phyloP scores from a whole-genome alignment of 1,284 basidiomycete species.

The Rhizoctonia solani region DNA sequence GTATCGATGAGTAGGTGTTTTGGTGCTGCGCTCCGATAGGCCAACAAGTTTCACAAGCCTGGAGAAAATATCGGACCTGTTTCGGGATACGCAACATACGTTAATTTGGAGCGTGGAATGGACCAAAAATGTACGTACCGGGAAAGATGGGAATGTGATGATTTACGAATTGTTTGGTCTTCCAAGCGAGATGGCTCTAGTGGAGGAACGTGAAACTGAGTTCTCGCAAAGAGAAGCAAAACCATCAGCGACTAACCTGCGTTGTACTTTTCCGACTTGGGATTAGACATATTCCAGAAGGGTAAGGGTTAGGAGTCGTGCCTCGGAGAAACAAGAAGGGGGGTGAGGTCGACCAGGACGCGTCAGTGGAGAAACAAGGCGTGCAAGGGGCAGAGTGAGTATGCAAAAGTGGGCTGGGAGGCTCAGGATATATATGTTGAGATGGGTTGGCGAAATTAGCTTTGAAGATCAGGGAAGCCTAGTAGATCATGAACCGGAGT shows the following conservation, averaged over 20 bases:
- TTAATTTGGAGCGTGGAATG: not conserved
- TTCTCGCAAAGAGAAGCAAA: not conserved
- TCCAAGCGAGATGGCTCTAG: not conserved
- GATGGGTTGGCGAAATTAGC: conserved; percentile 6
- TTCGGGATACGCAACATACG: not conserved
- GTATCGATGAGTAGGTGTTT: not conserved
- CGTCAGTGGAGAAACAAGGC: not conserved
- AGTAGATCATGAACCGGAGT: not conserved
- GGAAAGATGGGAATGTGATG: not conserved
- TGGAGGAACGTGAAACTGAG: not conserved
- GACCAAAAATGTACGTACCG: conserved; percentile 10
- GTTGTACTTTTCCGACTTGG: conserved; percentile 2
- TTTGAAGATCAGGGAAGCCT: not conserved
- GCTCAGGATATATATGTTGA: conserved; percentile 1
- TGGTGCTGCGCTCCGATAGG: not conserved
- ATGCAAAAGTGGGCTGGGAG: not conserved
- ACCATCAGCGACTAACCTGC: conserved; percentile 18
- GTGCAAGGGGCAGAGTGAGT: not conserved
- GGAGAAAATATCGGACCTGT: conserved; percentile 13
- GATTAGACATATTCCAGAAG: conserved; percentile 9
- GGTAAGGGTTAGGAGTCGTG: not conserved
- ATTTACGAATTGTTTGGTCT: not conserved
- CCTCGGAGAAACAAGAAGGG: not conserved
- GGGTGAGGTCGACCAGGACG: not conserved
- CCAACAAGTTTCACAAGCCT: conserved; percentile 22